Percentiles rank a stretch among this genome's conserved stretches.
These are phyloP conservation scores for Geotrichum aggregatum DNA, from an alignment of 1,139 yeast genomes.

Conservation along the genomic window DNA sequence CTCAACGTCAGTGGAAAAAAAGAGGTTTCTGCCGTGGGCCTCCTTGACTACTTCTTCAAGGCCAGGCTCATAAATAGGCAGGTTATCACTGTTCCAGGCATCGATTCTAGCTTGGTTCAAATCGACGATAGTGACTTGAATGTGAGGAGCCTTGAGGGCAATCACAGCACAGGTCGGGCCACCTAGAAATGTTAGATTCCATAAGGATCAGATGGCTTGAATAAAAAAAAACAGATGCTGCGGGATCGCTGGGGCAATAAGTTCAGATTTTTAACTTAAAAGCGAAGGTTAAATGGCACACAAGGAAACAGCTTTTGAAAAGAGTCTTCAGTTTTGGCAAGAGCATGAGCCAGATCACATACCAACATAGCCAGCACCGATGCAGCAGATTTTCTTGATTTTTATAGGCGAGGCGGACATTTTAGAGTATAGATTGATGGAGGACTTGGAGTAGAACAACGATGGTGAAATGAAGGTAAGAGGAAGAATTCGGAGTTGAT, in stretches of 20 bases:
- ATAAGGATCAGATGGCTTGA: not conserved
- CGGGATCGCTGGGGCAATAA: too few species aligned
- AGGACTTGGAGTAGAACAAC: not conserved
- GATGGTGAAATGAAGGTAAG: not conserved
- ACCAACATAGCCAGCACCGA: slow-evolving; percentile 35
- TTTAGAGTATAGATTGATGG: not conserved
- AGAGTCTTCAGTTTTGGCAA: too few species aligned
- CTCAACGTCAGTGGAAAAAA: slow-evolving; percentile 33
- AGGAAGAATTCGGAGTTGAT: not conserved
- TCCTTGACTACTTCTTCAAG: slow-evolving; percentile 31
- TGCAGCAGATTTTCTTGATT: slow-evolving; percentile 29
- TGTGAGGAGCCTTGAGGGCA: slow-evolving; percentile 30
- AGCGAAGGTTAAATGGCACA: not conserved
- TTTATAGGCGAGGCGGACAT: slow-evolving; percentile 12
- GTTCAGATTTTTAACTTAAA: not conserved
- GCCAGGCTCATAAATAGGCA: slow-evolving; percentile 36
- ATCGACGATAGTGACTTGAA: slow-evolving; percentile 33
- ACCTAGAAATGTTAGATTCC: slow-evolving; percentile 19
- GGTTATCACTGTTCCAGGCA: slow-evolving; percentile 33
- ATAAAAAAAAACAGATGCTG: not conserved
- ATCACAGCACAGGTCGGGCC: slow-evolving; percentile 33
- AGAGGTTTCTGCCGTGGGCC: slow-evolving; percentile 32
- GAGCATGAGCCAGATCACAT: slow-evolving; percentile 13
- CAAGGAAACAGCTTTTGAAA: too few species aligned
- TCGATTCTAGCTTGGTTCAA: slow-evolving; percentile 32